Base-by-base conservation (phyloP, 148 eudicot species). In the Oxyria digyna region DNA sequence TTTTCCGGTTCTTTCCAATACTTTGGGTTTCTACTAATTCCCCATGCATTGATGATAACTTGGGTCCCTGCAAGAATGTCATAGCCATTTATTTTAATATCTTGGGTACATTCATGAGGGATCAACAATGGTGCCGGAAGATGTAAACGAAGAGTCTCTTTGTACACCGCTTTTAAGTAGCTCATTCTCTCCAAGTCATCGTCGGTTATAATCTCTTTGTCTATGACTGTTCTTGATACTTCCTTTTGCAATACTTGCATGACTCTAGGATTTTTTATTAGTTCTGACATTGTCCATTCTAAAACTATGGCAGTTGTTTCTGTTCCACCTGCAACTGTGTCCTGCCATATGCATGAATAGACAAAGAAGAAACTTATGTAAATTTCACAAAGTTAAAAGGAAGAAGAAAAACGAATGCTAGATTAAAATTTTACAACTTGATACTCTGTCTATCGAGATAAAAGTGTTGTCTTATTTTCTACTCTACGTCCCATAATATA, bases 151-250 rank as follows among this genome's bases (percentile, higher is more conserved):
- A 78, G 67, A 27, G 63, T 64, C 43, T 78, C 77, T 66, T 73
- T 76, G 37, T 76, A 68, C 63, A 79, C 82, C 4, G 72, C 79
- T 76, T 67, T 76, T 29, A 79, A 8, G 77, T 73, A 79, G 14
- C 29, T 57, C 42, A 79, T 71, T 18, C 48, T 24, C 1, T 73
- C 73, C 54, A 79, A 26, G 18, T 76, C 79, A 14, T 73, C 74
- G 33, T 79, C 79, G 0, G 45, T 24, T 11, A 73, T 68, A 35
- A 35, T 21, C 21, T 37, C 23, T 66, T 67, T 76, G n/a, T 48
- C 37, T 70, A 50, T 8, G 1, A 4, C 29, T 9, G 76, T 15
- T 40, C 68, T 46, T 23, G 72, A 54, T 14, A 76, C 72, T 71
- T 76, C 82, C 5, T 55, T 27, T 59, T 79, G 82, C 17, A 79